Evolutionary conservation across 2,329 filamentous ascomycete genomes (phyloP), one percentile per base, ranked within the genome.

Genomic region (Hirsutella thompsonii): DNA sequence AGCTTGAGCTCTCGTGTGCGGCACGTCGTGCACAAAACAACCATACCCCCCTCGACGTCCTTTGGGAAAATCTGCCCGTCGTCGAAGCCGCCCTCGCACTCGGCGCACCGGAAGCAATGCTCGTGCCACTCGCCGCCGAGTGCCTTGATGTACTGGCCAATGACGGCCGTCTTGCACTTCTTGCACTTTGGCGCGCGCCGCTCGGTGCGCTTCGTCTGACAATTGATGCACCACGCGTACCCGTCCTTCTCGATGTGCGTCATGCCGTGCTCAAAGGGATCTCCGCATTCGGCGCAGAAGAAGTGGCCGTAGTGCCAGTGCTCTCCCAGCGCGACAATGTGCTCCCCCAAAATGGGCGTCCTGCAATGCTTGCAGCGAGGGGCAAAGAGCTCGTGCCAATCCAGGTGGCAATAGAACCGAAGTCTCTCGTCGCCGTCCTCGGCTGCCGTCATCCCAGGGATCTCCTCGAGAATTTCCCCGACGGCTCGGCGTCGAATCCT

Each of bases 301-400:
- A 98, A 98, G 64, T 98, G 92, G 0, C 92, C 92, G 40, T 85
- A 84, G 60, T 98, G 92, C 85, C 87, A 98, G 63, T 94, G 88
- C n/a, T 81, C 77, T 1, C 92, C 92, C 42, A 94, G 86, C 1
- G 92, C 92, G 13, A 95, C 81, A 26, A 95, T 81, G 50, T 96
- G 87, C 62, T 96, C 89, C 34, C 89, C 89, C 50, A 96, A 80
- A 54, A 98, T 98, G 3, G 92, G 90, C 8, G 92, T 98, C 59
- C 83, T 88, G 74, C 92, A 98, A 59, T 85, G 88, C 64, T 92
- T 92, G 72, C 92, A 98, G 34, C 87, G 79, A 4, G 92, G 92
- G 26, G 84, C 88, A 62, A 86, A 98, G 41, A 83, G 69, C 63
- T 98, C 92, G 61, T 98, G 92, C 76, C 89, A 98, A 67, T 98